Base-by-base conservation (phyloP, 306 rosid genomes). In the Ammopiptanthus mongolicus region DNA sequence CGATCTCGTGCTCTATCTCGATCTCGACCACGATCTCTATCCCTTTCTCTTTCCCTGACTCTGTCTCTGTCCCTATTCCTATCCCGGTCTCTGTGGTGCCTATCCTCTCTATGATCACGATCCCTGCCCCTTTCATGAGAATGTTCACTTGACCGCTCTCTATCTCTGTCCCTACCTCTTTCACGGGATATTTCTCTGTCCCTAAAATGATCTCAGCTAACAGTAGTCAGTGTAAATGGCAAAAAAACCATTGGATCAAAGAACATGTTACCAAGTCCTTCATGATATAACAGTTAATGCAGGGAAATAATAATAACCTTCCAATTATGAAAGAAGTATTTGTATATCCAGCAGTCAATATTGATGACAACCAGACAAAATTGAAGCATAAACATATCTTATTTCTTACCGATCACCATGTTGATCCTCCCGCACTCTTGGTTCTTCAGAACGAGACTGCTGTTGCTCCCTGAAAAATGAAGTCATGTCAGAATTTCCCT, bases 1-100 rank as follows among this genome's bases (percentile, higher is more conserved):
- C 88, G 86, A 1, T 88, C 94, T n/a, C 97, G 84, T 39, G 70
- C 80, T 36, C 92, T 88, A 11, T 87, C 91, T 3, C 98, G 87
- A 67, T 86, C 93, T 73, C 94, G 90, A 11, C 90, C 97, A 0
- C 93, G 89, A 9, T 86, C 96, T n/a, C 91, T 86, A 0, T 90
- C 98, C 34, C 96, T 82, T 3, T 87, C 98, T 44, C 96, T 82
- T 2, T 87, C 97, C 79, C 85, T 86, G 0, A 87, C 97, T 48
- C 89, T 88, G 2, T 86, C 96, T 53, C 71, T 83, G 60, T 84
- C 86, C 71, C 81, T 63, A 17, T 47, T 63, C 77, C 92, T 96
- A 62, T 96, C 98, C 28, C 99, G 89, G 69, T 96, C 99, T 82
- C 94, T 88, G 84, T 88, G 96, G 81, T 89, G 98, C 55, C 91